Conservation (phyloP, 768 basidiomycete species). For the Boletus fagicola region DNA sequence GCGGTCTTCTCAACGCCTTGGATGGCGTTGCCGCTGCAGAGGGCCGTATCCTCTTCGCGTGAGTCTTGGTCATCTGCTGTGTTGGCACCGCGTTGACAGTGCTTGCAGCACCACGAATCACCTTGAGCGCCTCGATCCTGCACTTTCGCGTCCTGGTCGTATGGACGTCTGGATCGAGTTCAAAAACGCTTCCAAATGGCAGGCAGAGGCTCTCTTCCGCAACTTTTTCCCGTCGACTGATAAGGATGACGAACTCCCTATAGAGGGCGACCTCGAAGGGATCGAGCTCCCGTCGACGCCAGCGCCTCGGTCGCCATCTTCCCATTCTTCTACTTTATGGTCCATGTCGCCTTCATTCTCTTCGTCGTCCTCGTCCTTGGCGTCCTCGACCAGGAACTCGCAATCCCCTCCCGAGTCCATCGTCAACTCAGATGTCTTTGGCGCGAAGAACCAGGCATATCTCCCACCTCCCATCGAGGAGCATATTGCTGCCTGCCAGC, state of each 20-base stretch:
- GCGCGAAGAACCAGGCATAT: slow-evolving; percentile 58
- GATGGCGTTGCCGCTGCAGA: slow-evolving; percentile 88
- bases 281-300: slow-evolving; percentile 42
- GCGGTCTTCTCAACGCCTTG: slow-evolving; percentile 79
- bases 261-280: slow-evolving; percentile 45
- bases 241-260: slow-evolving; percentile 39
- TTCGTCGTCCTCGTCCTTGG: slow-evolving; percentile 41
- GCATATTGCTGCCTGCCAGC: slow-evolving; percentile 54
- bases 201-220: slow-evolving; percentile 82
- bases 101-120: slow-evolving; percentile 77
- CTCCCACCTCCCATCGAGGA: slow-evolving; percentile 64
- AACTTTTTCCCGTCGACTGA: slow-evolving; percentile 88
- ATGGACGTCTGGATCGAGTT: slow-evolving; percentile 95
- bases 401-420: slow-evolving; percentile 23
- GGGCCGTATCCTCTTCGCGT: slow-evolving; percentile 88
- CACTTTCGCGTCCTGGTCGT: slow-evolving; percentile 86
- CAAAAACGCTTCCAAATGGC: slow-evolving; percentile 80
- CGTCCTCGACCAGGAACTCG: slow-evolving; percentile 31
- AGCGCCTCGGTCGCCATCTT: slow-evolving; percentile 42
- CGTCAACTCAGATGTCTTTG: slow-evolving; percentile 36
- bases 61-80: slow-evolving; percentile 34
- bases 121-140: slow-evolving; percentile 86
- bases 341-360: slow-evolving; percentile 45
- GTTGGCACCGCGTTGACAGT: neutral
- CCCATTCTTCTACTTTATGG: slow-evolving; percentile 47